Evolutionary conservation across 352 stramenopile species (phyloP), one percentile per base, ranked within the genome.

Genomic region (Saprolegnia diclina): DNA sequence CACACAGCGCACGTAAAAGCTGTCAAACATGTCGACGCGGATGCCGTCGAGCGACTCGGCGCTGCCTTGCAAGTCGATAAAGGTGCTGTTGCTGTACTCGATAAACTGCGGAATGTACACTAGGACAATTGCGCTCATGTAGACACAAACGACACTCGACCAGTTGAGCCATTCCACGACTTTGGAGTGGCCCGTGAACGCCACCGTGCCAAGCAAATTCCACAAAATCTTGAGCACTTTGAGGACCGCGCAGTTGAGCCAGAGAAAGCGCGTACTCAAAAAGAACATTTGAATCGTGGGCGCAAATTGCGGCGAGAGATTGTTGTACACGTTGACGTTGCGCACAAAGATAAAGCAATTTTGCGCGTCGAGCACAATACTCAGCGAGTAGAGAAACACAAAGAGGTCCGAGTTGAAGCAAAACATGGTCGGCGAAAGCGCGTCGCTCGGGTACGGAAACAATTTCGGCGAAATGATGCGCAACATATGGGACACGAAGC

Each of bases 361-460:
- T 42, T 45, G 10, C 24, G 44, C 26, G 53, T 69, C 63, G 11
- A 61, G n/a, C 14, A 69, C 44, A 22, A 69, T 22, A 16, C 42
- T 38, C 1, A 69, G 0, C 35, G 26, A 16, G 53, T 63, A 69
- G 19, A 44, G 7, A n/a, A 62, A n/a, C 42, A 69, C 63, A 46
- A 61, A 69, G 4, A 69, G 5, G 38, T 69, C 63, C 26, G 42
- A 61, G 53, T 69, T 69, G 53, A 69, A 69, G 26, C 63, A 69
- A 61, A 69, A 45, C 22, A 61, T 24, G 45, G 4, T 22, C 3
- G 52, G 22, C 7, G 40, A 7, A 10, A 69, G 54, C 32, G 32
- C 32, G 13, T 26, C 9, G 22, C 63, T 61, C 19, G 45, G 50
- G 13, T 69, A 38, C 16, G 11, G 32, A n/a, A 45, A 61, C 35